Percentiles rank a stretch among this genome's conserved stretches.
These are phyloP conservation scores for Paramecium biaurelia DNA, from an alignment of 73 alveolate species.

Conservation along the genomic window DNA sequence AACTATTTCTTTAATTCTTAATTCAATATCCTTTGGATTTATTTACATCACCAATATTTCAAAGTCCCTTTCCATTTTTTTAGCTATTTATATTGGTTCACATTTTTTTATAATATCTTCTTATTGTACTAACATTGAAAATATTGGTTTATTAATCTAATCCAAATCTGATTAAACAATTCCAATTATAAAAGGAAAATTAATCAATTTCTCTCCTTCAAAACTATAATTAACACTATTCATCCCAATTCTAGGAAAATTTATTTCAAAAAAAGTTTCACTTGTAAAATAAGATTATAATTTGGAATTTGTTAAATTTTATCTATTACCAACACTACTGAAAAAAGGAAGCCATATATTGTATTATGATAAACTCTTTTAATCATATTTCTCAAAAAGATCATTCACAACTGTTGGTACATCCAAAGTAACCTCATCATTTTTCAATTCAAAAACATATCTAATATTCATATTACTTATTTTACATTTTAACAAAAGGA, in stretches of 20 bases:
- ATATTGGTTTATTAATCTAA: constrained; percentile 5
- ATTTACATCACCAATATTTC: constrained; percentile 16
- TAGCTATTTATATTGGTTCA: neutral
- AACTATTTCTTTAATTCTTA: neutral
- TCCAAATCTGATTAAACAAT: constrained; percentile 16
- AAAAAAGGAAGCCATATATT: constrained; percentile 35
- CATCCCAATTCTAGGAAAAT: neutral
- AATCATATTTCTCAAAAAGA: constrained; percentile 27
- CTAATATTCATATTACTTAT: neutral
- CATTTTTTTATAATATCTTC: neutral
- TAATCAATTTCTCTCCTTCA: neutral
- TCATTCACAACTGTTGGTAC: neutral
- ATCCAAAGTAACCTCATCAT: neutral
- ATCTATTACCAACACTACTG: neutral
- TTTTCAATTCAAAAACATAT: neutral
- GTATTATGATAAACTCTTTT: neutral
- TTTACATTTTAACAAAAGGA: constrained; percentile 26
- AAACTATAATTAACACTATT: constrained; percentile 7
- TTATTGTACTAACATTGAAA: neutral
- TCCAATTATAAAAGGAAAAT: neutral
- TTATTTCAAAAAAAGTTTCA: neutral
- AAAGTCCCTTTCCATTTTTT: neutral
- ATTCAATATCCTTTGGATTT: neutral
- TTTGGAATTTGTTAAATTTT: neutral
- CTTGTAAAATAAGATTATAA: neutral